Base-by-base conservation (phyloP, 116 monocot genomes). In the Iris pallida region DNA sequence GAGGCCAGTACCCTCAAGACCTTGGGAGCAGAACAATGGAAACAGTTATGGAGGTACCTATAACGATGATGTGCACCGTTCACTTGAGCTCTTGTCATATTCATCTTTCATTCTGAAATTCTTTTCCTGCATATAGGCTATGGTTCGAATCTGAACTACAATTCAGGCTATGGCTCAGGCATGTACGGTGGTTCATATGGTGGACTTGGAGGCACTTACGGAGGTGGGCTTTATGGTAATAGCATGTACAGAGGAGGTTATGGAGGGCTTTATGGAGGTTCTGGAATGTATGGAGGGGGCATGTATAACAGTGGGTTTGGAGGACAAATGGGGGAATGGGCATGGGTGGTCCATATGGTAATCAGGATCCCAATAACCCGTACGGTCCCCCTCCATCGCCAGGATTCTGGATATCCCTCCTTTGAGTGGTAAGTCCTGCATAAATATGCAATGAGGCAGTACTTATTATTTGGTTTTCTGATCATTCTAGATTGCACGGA, bases 201-300 rank as follows among this genome's bases (percentile, higher is more conserved):
- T n/a, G 87, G 91, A 20, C 67, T 56, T 72, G 86, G 82, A 46
- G 78, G 86, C n/a, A 47, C 78, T 2, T 78, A 80, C 68, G 74
- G 82, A 52, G 69, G 86, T 59, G 82, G 87, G 20, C 71, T 87
- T 57, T 83, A 87, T 73, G 80, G 80, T n/a, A 87, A 72, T 61
- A 87, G 88, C 66, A 89, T 82, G 83, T 84, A 80, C 57, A 83
- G n/a, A 78, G 80, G 75, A 30, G 72, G 81, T 5, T 74, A 65
- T 45, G 85, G 89, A 2, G 85, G 87, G 9, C 55, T 74, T 17
- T 71, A 80, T 74, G 82, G 86, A 63, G 82, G 81, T 41, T 88
- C 81, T 74, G 90, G 89, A 17, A 82, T 77, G 85, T 78, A 78
- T 57, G 86, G 82, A 9, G 72, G 79, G 2, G 90, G 89, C n/a